Conservation (phyloP, 441 rosid species). For the Arabidopsis lyrata region DNA sequence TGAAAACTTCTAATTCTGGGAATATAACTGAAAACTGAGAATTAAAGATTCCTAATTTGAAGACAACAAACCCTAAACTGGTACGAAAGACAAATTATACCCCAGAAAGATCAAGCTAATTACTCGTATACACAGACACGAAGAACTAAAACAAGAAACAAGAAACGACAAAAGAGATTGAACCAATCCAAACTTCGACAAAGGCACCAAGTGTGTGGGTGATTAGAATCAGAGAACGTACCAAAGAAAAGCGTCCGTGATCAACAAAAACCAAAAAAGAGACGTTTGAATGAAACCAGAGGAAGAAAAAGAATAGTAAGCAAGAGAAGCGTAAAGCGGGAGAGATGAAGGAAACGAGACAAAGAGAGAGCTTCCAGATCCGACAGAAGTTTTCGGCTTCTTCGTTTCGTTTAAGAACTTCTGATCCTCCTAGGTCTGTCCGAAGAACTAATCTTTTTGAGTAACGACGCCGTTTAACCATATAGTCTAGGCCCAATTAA, state of each 20-base stretch:
- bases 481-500: constrained; percentile 14
- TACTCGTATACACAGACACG: constrained; percentile 1
- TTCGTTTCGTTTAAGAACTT: constrained; percentile 23
- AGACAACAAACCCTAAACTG: constrained; percentile 33
- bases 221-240: constrained; percentile 15
- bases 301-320: constrained; percentile 32
- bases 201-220: not conserved
- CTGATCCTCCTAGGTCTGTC: constrained; percentile 45
- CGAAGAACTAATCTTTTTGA: constrained; percentile 23
- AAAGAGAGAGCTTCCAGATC: constrained; percentile 49
- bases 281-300: constrained; percentile 26
- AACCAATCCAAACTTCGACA: not conserved
- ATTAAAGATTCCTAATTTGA: not conserved
- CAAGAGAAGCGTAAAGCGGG: constrained; percentile 43
- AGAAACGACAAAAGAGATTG: not conserved
- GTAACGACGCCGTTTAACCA: not conserved
- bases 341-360: constrained; percentile 9
- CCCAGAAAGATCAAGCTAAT: not conserved
- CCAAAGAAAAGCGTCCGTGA: constrained; percentile 28
- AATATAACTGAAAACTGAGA: not conserved
- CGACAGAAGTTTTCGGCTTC: constrained; percentile 44
- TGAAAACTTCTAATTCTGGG: constrained; percentile 8
- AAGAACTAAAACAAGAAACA: constrained; percentile 22
- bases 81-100: not conserved
- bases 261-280: constrained; percentile 21